Evolutionary conservation across 129 eudicot species (phyloP).

Genomic region (Flaveria ramosissima): DNA sequence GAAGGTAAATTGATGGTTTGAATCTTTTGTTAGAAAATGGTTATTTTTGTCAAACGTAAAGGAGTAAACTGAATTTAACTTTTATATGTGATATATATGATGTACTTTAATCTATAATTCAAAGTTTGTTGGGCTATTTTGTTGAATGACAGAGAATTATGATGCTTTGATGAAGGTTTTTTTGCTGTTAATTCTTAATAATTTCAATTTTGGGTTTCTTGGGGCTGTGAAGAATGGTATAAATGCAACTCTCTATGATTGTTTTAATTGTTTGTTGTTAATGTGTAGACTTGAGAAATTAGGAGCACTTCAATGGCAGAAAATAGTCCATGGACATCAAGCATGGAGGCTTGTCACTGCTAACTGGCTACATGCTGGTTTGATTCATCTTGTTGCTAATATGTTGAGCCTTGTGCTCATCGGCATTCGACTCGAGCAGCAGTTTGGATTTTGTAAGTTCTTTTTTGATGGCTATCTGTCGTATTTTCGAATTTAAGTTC

Average conservation of each 20-base stretch:
- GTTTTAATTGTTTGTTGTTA: neutral
- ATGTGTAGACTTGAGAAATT: slow-evolving; percentile 59
- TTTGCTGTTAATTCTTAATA: neutral
- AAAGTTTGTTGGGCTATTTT: neutral
- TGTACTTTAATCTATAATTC: neutral
- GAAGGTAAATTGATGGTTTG: too few relatives aligned
- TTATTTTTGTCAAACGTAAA: too few relatives aligned
- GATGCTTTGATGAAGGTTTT: neutral
- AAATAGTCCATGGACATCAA: slow-evolving; percentile 75
- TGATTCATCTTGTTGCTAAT: slow-evolving; percentile 71
- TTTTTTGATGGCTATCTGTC: neutral
- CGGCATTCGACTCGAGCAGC: slow-evolving; percentile 88
- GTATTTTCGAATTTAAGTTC: neutral
- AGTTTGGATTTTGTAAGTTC: slow-evolving; percentile 77
- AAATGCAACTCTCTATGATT: neutral
- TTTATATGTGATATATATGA: too few relatives aligned
- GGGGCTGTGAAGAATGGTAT: neutral
- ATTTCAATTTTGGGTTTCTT: neutral
- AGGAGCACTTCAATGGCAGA: slow-evolving; percentile 72
- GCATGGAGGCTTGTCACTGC: slow-evolving; percentile 83
- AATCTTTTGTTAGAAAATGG: too few relatives aligned
- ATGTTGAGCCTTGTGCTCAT: slow-evolving; percentile 81
- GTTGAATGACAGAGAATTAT: neutral
- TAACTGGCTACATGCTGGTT: slow-evolving; percentile 91
- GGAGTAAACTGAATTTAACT: too few relatives aligned